phyloP scores from a whole-genome alignment of 176 grass and related monocot genomes.

The Rhynchospora pubera region DNA sequence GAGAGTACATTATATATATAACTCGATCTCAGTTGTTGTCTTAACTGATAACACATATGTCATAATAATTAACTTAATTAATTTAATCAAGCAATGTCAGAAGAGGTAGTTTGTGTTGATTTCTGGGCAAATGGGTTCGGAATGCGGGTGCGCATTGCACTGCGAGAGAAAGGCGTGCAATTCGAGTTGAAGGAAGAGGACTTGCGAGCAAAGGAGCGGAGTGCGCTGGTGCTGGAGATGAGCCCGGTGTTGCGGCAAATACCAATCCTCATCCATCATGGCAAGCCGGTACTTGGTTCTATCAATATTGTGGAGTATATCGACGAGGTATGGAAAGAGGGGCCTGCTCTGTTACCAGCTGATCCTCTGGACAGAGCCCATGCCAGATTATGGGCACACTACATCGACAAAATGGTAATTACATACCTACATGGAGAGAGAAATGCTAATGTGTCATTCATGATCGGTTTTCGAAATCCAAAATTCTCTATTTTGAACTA shows the following conservation, averaged over 20 bases:
- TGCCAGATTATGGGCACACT: conserved; percentile 29
- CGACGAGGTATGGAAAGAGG: not conserved
- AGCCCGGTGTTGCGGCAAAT: conserved; percentile 17
- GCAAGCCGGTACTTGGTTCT: conserved; percentile 19
- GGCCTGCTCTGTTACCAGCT: not conserved
- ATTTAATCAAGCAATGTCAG: not conserved
- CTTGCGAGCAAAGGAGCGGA: not conserved
- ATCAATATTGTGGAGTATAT: conserved; percentile 35
- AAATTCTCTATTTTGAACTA: too few relatives aligned
- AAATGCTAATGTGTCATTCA: too few relatives aligned
- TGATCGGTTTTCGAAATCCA: too few relatives aligned
- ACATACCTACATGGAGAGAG: too few relatives aligned
- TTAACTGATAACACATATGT: too few relatives aligned
- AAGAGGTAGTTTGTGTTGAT: conserved; percentile 28
- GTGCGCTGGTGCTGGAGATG: conserved; percentile 23
- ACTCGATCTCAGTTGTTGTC: too few relatives aligned
- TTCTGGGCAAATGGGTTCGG: conserved; percentile 30
- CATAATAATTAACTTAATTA: too few relatives aligned
- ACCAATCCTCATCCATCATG: conserved; percentile 20
- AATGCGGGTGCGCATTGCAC: conserved; percentile 17
- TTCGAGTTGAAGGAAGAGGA: conserved; percentile 24
- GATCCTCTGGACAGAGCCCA: conserved; percentile 8
- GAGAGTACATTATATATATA: too few relatives aligned
- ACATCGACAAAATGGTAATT: conserved; percentile 28
- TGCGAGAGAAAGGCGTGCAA: conserved; percentile 20